Conservation (phyloP, 2,329 filamentous ascomycete species). For the Xylariaceae sp. region DNA sequence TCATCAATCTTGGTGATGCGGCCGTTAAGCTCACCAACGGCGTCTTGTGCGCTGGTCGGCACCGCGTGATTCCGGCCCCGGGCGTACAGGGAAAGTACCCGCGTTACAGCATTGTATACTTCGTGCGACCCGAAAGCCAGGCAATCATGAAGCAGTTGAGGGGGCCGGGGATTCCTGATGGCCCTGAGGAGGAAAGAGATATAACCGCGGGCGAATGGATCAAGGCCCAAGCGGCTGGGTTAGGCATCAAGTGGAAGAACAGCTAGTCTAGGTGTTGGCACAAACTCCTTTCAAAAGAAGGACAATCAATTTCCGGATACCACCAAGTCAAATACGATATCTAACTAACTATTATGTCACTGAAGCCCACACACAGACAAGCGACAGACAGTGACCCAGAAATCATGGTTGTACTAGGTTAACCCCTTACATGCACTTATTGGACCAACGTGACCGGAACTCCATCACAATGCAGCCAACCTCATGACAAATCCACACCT, state of each 20-base stretch:
- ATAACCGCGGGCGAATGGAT: slow-evolving; percentile 29
- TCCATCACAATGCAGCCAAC: too few species aligned
- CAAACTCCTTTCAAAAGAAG: too few species aligned
- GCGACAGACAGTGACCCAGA: too few species aligned
- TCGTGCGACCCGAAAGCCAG: slow-evolving; percentile 31
- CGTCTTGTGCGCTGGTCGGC: slow-evolving; percentile 30
- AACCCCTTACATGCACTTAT: too few species aligned
- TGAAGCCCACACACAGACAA: too few species aligned
- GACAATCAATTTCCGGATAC: too few species aligned
- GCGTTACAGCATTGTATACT: slow-evolving; percentile 34
- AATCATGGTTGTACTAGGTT: too few species aligned
- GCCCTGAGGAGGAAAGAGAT: slow-evolving; percentile 19
- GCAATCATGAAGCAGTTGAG: slow-evolving; percentile 26
- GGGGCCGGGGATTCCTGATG: slow-evolving; percentile 21
- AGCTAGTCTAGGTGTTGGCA: too few species aligned
- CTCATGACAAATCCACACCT: too few species aligned
- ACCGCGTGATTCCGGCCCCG: slow-evolving; percentile 32
- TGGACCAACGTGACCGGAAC: too few species aligned
- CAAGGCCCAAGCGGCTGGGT: slow-evolving; percentile 17
- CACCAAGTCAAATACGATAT: too few species aligned
- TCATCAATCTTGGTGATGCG: slow-evolving; percentile 36
- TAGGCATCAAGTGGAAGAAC: slow-evolving; percentile 18
- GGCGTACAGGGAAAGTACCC: slow-evolving; percentile 27
- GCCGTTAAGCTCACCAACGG: slow-evolving; percentile 33
- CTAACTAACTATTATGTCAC: too few species aligned